Evolutionary conservation across 306 rosid species (phyloP), one percentile per base, ranked within the genome.

Genomic region (Lathyrus aphaca): DNA sequence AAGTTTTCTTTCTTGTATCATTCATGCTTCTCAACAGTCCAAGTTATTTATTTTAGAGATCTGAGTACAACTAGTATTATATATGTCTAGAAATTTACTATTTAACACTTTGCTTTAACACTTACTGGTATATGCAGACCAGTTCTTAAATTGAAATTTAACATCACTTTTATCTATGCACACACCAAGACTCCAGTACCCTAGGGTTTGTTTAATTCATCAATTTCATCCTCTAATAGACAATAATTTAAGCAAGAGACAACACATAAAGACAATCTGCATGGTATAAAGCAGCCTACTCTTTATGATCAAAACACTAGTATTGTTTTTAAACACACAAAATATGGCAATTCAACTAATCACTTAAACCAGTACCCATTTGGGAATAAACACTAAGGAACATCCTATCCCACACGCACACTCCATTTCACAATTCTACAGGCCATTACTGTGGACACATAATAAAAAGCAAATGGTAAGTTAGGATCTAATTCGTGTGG

Each of bases 181-280:
- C 66, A 54, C 35, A 25, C 29, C 46, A 48, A 16, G 18, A 10
- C 46, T 46, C 1, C 5, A 58, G 14, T 14, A 38, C 14, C 30
- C 42, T 16, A 37, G 69, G 74, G 73, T 65, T 57, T 23, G 46
- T 17, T 10, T 17, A 16, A 48, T 5, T 61, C 23, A 27, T 40
- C 21, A 25, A 59, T 38, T 39, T 30, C 14, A 68, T 19, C 10
- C 15, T 40, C 16, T 0, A 32, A 30, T 8, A 42, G 43, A 59
- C 27, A 27, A 21, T 44, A 27, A 57, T 19, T 13, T 23, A 16
- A 60, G 15, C 69, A 48, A 4, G 8, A 25, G 3, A 68, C 10
- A 45, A 44, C 23, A 55, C 40, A 65, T 13, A 23, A 48, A 32
- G 43, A 18, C 54, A 49, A 50, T 50, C 29, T 8, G 51, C 63